Percentiles rank a stretch among this genome's conserved stretches.
Evolutionary conservation across 202 grass and related monocot species (phyloP).

Genomic region (Cymbopogon flexuosus): DNA sequence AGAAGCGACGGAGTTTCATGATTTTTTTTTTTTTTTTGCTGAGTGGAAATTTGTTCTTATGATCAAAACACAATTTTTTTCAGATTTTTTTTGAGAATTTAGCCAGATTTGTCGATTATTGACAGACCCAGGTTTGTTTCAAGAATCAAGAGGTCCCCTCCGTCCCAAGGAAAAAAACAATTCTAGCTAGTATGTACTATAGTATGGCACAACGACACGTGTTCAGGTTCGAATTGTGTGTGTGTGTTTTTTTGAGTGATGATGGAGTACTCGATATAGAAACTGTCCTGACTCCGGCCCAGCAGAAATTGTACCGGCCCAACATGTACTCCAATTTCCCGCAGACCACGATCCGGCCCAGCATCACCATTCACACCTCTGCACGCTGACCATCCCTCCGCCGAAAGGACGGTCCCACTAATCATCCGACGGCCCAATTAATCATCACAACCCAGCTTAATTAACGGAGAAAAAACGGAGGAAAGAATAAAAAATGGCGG

Average conservation of each 20-base stretch:
- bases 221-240: no score
- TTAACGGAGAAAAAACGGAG: not conserved
- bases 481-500: slow-evolving; percentile 1
- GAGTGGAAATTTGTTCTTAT: not conserved
- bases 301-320: not conserved
- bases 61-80: not conserved
- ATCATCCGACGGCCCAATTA: not conserved
- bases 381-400: not conserved
- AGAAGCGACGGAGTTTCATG: not conserved
- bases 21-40: not conserved
- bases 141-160: no score
- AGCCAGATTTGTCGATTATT: no score
- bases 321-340: not conserved
- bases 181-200: no score
- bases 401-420: not conserved
- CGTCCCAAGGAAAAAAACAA: no score
- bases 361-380: not conserved
- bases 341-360: not conserved
- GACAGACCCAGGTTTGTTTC: no score
- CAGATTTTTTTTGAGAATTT: not conserved
- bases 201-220: no score
- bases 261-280: no score
- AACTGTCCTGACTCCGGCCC: not conserved
- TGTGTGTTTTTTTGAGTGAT: no score
- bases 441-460: slow-evolving; percentile 20